These are phyloP conservation scores for Hypoxylon sp. DNA, from an alignment of 2,329 filamentous ascomycete genomes.

Conservation along the genomic window DNA sequence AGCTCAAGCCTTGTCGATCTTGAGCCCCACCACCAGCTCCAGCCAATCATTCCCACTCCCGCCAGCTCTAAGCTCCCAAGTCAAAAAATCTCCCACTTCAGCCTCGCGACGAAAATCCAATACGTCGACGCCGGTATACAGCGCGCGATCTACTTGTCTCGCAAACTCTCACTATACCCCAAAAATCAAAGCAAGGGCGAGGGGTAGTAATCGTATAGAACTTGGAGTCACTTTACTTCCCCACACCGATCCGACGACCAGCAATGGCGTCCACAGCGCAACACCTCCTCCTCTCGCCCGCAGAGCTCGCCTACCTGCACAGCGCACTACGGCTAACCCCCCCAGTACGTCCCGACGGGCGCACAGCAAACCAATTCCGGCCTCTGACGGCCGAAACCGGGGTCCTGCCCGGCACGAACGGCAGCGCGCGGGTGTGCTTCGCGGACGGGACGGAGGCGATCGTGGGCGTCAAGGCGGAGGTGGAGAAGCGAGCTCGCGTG, in stretches of 20 bases:
- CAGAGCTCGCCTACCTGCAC: conserved; percentile 96
- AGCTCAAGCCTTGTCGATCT: conserved; percentile 11
- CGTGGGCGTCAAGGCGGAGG: conserved; percentile 94
- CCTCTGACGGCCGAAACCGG: conserved; percentile 91
- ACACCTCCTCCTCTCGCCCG: conserved; percentile 86
- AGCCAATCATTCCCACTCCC: conserved; percentile 42
- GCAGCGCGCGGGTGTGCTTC: conserved; percentile 93
- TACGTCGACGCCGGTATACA: not conserved
- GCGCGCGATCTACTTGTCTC: not conserved
- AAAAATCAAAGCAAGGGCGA: not conserved
- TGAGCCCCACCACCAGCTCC: conserved; percentile 40
- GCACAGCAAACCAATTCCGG: conserved; percentile 87
- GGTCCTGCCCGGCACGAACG: conserved; percentile 90
- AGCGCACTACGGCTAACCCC: conserved; percentile 84
- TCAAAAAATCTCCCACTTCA: conserved; percentile 46
- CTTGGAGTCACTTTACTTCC: not conserved
- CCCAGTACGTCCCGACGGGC: conserved; percentile 91
- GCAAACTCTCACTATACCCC: not conserved
- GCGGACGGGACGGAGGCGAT: conserved; percentile 96
- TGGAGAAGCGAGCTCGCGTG: conserved; percentile 74
- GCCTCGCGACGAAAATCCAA: conserved; percentile 32
- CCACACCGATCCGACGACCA: not conserved
- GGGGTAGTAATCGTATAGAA: not conserved
- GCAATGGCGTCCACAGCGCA: conserved; percentile 71
- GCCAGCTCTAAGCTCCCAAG: conserved; percentile 15